phyloP scores from a whole-genome alignment of 371 early-diverging fungal species.

The Mucor racemosus region DNA sequence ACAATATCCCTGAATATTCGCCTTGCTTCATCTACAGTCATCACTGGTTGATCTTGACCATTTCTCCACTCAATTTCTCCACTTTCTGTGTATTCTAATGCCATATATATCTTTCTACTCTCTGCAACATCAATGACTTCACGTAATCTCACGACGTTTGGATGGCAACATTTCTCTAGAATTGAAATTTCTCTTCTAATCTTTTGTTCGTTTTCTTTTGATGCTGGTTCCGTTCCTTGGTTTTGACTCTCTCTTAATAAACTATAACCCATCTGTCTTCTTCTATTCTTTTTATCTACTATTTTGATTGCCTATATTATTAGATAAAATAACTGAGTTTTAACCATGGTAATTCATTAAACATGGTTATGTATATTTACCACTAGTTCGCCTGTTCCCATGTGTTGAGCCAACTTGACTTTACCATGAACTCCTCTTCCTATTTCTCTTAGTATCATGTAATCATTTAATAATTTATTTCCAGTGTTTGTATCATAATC shows the following conservation, averaged over 20 bases:
- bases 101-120: conserved; percentile 88
- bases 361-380: conserved; percentile 53
- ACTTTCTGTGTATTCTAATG: conserved; percentile 87
- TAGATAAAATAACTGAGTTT: conserved; percentile 9
- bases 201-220: conserved; percentile 79
- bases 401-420: conserved; percentile 88
- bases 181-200: conserved; percentile 95
- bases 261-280: conserved; percentile 66
- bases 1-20: conserved; percentile 88
- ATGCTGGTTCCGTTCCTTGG: conserved; percentile 25
- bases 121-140: conserved; percentile 96
- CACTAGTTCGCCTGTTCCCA: conserved; percentile 74
- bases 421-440: conserved; percentile 97
- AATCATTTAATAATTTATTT: conserved; percentile 92
- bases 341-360: background rate
- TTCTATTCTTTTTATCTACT: conserved; percentile 77
- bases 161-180: conserved; percentile 92
- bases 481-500: conserved; percentile 85
- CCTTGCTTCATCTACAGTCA: conserved; percentile 71
- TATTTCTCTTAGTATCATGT: conserved; percentile 88
- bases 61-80: conserved; percentile 93
- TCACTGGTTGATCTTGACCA: conserved; percentile 65
- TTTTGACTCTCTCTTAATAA: conserved; percentile 45
- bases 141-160: conserved; percentile 86
- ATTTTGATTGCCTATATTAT: conserved; percentile 82